Conservation (phyloP, 352 stramenopile genomes). For the Pilasporangium apinafurcum region DNA sequence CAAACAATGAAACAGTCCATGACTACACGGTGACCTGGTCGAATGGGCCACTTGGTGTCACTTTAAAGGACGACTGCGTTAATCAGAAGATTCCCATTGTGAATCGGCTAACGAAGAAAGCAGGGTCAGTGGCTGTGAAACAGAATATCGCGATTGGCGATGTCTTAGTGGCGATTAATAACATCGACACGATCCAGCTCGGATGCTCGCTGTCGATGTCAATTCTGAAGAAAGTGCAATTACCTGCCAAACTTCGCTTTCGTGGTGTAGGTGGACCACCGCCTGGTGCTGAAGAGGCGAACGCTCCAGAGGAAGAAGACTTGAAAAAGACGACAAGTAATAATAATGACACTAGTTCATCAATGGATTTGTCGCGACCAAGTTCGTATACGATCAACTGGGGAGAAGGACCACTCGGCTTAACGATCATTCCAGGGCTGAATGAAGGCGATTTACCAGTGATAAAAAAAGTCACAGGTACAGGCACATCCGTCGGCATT, state of each 20-base stretch:
- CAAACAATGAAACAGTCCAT: conserved; percentile 60
- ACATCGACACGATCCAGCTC: conserved; percentile 86
- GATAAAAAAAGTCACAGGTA: conserved; percentile 87
- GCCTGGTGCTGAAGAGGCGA: conserved; percentile 15
- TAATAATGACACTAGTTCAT: conserved; percentile 13
- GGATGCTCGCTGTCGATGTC: conserved; percentile 85
- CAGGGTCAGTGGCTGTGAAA: conserved; percentile 79
- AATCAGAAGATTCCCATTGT: conserved; percentile 86
- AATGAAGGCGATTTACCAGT: conserved; percentile 74
- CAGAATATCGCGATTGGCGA: conserved; percentile 86
- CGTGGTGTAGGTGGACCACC: conserved; percentile 64
- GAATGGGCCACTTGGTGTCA: conserved; percentile 80
- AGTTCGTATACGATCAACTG: conserved; percentile 73
- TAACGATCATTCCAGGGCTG: conserved; percentile 83
- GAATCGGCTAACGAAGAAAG: conserved; percentile 83
- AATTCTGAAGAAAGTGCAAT: conserved; percentile 84
- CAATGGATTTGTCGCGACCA: conserved; percentile 50
- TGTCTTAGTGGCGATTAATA: conserved; percentile 84
- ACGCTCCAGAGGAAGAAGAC: conserved; percentile 7
- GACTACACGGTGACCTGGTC: conserved; percentile 86
- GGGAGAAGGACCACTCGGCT: conserved; percentile 67
- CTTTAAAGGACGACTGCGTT: conserved; percentile 78
- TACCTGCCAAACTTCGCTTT: conserved; percentile 80
- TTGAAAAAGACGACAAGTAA: conserved; percentile 19
- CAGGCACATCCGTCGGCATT: conserved; percentile 68